Evolutionary conservation across 768 basidiomycete species (phyloP), one percentile per base, ranked within the genome.

Genomic region (Boletus tomentosulus): DNA sequence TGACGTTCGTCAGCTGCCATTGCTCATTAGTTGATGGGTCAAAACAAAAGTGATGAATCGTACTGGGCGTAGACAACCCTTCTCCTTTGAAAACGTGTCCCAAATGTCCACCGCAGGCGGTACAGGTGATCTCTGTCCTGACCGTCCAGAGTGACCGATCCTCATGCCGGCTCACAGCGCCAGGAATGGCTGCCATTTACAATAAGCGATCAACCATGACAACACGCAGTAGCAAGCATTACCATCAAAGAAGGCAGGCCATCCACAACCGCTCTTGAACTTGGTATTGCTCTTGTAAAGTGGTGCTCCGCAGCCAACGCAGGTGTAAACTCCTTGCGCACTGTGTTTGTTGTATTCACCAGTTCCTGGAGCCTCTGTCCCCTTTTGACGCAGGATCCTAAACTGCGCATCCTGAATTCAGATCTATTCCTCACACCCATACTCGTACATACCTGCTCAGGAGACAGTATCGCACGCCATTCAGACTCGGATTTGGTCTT

Each of bases 241-340:
- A 88, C 89, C 89, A 66, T 96, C 94, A 66, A 87, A 98, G 79
- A 97, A 98, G 1, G 94, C 92, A n/a, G 95, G 94, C 94, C 94
- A 98, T 24, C 94, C 94, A 63, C 92, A 96, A 8, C 92, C 92
- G 54, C 90, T 93, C 62, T 87, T 79, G 72, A 96, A 97, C 73
- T 97, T 97, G 59, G 92, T 93, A 27, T 76, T 77, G 63, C 88
- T 90, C 76, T 86, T 90, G 76, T 96, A 97, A 46, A 97, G 73
- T 1, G 92, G 86, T 3, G 90, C 83, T 34, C 77, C 78, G 69
- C 93, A 96, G 8, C 81, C 94, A 9, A 83, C 86, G 64, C 93
- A 95, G 42, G 72, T 62, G 66, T 94, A 96, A 1, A 85, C 77
- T 9, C 94, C 94, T 28, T 79, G 64, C 3, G 74, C 81, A 24